A percentile compares a stretch with the other conserved stretches of the same genome.
Conservation (phyloP, 2,329 filamentous ascomycete species). For the Alternaria atra region DNA sequence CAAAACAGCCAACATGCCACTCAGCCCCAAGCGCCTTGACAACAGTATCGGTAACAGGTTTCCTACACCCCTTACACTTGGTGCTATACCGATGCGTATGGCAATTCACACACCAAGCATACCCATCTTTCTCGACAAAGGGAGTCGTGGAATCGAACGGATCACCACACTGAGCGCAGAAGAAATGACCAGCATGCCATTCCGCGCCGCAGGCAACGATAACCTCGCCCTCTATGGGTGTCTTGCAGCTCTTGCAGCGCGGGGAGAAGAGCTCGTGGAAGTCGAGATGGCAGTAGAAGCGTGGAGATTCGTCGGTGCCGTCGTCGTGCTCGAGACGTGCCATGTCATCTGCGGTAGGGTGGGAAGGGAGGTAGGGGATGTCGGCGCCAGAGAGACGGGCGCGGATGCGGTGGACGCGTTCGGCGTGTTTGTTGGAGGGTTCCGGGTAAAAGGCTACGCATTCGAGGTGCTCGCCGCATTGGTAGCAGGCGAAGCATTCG, state of each 20-base stretch:
- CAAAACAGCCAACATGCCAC: constrained; percentile 94
- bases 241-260: constrained; percentile 94
- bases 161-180: constrained; percentile 98
- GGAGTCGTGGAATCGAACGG: constrained; percentile 71
- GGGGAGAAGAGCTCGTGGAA: constrained; percentile 96
- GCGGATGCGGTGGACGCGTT: constrained; percentile 77
- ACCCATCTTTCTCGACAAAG: constrained; percentile 97
- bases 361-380: constrained; percentile 54
- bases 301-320: constrained; percentile 69
- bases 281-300: constrained; percentile 98
- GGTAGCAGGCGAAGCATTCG: constrained; percentile 88
- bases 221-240: constrained; percentile 94
- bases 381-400: constrained; percentile 64
- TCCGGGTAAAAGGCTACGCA: constrained; percentile 97
- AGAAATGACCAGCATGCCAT: constrained; percentile 98
- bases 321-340: constrained; percentile 65
- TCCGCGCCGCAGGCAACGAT: constrained; percentile 92
- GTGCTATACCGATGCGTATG: constrained; percentile 91
- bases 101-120: constrained; percentile 94
- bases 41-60: constrained; percentile 87
- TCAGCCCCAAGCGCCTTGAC: constrained; percentile 88
- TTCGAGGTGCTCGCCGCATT: constrained; percentile 87
- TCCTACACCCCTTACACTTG: constrained; percentile 86
- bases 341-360: constrained; percentile 66
- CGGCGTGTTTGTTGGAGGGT: constrained; percentile 74